These are phyloP conservation scores for Paradendryphiella salina DNA, from an alignment of 2,329 filamentous ascomycete species.

Conservation along the genomic window DNA sequence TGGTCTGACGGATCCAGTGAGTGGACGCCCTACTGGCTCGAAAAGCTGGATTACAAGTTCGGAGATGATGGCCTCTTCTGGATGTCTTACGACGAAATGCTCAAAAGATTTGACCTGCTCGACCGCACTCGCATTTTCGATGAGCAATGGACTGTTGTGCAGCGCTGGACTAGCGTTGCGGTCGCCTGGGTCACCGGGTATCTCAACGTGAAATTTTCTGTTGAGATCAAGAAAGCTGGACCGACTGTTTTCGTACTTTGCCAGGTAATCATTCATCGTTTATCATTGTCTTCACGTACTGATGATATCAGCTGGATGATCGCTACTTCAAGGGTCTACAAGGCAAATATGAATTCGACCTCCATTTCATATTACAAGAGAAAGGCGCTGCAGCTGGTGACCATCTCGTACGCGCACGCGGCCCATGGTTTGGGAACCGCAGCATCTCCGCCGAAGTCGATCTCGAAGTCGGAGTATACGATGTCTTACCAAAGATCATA, in stretches of 20 bases:
- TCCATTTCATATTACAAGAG: conserved; percentile 62
- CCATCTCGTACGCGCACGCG: conserved; percentile 57
- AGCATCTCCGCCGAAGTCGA: conserved; percentile 76
- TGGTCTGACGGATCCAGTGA: conserved; percentile 82
- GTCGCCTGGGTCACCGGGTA: conserved; percentile 64
- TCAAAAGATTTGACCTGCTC: conserved; percentile 60
- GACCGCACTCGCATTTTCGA: conserved; percentile 64
- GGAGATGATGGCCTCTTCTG: conserved; percentile 72
- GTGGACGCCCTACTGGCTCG: conserved; percentile 79
- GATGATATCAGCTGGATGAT: conserved; percentile 57
- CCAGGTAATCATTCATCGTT: conserved; percentile 48
- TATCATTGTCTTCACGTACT: conserved; percentile 40
- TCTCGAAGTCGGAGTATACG: conserved; percentile 72
- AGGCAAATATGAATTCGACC: conserved; percentile 59
- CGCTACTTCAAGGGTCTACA: conserved; percentile 62
- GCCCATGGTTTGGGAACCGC: conserved; percentile 63
- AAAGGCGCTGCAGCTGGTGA: conserved; percentile 53
- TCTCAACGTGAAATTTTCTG: conserved; percentile 62
- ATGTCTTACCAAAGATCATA: conserved; percentile 72
- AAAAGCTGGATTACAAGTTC: conserved; percentile 71
- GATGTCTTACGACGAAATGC: conserved; percentile 62
- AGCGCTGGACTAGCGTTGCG: conserved; percentile 62
- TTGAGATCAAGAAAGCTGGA: conserved; percentile 57
- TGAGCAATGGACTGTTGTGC: conserved; percentile 61
- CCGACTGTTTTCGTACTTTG: conserved; percentile 62